Evolutionary conservation across 345 rosid species (phyloP).

Genomic region (Reutealis trisperma): DNA sequence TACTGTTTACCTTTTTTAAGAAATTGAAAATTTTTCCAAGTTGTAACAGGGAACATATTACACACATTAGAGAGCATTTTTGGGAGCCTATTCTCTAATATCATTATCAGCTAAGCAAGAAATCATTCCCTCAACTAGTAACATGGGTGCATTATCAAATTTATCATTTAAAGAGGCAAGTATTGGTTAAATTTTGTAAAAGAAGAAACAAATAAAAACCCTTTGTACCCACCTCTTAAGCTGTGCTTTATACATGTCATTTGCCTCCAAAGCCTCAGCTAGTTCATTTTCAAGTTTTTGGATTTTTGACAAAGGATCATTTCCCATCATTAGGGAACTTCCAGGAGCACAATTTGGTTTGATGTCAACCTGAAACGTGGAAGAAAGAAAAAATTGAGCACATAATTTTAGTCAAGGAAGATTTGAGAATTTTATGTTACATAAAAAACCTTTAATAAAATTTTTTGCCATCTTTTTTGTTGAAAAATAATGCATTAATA

Average conservation of each 20-base stretch:
- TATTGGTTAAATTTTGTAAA: too few relatives aligned
- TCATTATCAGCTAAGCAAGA: not conserved
- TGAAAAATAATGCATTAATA: not conserved
- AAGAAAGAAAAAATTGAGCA: not conserved
- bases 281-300: conserved; percentile 51
- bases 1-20: not conserved
- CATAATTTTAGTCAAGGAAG: not conserved
- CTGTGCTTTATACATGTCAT: conserved; percentile 53
- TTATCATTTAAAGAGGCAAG: not conserved
- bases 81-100: not conserved
- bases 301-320: conserved; percentile 42
- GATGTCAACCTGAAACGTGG: conserved; percentile 34
- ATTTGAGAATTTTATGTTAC: not conserved
- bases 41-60: not conserved
- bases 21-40: not conserved
- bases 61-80: not conserved
- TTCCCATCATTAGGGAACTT: conserved; percentile 20
- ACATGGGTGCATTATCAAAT: not conserved
- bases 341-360: conserved; percentile 15
- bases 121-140: too few relatives aligned
- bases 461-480: not conserved
- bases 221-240: conserved; percentile 45
- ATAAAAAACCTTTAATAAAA: not conserved
- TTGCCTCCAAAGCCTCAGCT: conserved; percentile 60
- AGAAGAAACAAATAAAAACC: not conserved